Percentiles rank a stretch among this genome's conserved stretches.
These are phyloP conservation scores for Clarireedia monteithiana DNA, from an alignment of 2,329 filamentous ascomycete species.

Conservation along the genomic window DNA sequence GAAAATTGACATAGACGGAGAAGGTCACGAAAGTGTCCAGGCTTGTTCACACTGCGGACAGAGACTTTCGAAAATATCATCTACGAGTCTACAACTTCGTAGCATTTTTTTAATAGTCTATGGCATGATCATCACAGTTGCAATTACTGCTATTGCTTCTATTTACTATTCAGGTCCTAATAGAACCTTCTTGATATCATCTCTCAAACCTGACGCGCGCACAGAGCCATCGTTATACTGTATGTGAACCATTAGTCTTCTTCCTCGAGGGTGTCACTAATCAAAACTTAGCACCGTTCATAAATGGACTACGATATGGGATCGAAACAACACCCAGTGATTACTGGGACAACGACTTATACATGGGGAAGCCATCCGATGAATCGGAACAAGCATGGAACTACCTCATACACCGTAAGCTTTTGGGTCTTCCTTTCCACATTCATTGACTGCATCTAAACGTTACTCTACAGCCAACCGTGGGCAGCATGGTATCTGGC, in stretches of 20 bases:
- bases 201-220: background rate
- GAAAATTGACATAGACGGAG: too few relatives aligned
- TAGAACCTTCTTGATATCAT: background rate
- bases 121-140: too few relatives aligned
- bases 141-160: background rate
- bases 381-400: conserved; percentile 4
- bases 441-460: background rate
- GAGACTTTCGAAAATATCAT: too few relatives aligned
- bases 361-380: conserved; percentile 5
- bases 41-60: too few relatives aligned
- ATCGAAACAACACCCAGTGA: background rate
- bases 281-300: background rate
- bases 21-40: too few relatives aligned
- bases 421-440: too few relatives aligned
- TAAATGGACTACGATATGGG: background rate
- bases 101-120: too few relatives aligned
- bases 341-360: background rate
- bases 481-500: background rate
- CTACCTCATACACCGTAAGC: conserved; percentile 3
- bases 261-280: background rate
- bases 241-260: background rate
- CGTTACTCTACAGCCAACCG: background rate
- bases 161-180: background rate
- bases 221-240: background rate
- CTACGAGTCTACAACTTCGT: too few relatives aligned